These are phyloP conservation scores for Comarum palustre DNA, from an alignment of 306 rosid genomes.

Conservation along the genomic window DNA sequence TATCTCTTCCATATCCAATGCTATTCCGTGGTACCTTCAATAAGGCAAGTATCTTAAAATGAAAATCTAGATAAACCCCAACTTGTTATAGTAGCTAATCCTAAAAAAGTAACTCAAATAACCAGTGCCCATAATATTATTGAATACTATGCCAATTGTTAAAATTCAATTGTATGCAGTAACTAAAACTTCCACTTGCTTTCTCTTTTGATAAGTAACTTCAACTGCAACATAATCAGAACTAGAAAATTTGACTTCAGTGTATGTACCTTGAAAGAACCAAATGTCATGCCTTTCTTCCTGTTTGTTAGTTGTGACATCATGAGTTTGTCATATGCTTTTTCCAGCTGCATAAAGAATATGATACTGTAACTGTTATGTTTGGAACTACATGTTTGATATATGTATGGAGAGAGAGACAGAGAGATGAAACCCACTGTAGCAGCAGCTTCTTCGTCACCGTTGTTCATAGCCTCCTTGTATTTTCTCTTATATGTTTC, in stretches of 20 bases:
- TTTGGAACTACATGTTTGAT: not conserved
- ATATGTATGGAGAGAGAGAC: not conserved
- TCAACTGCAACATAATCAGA: not conserved
- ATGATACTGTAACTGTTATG: not conserved
- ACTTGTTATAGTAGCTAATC: not conserved
- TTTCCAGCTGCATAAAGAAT: slow-evolving; percentile 59
- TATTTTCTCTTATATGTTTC: slow-evolving; percentile 53
- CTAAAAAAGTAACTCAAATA: not conserved
- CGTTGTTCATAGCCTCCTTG: slow-evolving; percentile 72
- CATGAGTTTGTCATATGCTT: slow-evolving; percentile 91
- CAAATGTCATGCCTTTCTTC: slow-evolving; percentile 90
- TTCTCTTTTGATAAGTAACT: not conserved
- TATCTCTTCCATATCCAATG: not conserved
- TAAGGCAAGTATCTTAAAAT: not conserved
- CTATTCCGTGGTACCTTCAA: not conserved
- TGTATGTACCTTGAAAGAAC: slow-evolving; percentile 66
- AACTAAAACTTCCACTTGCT: not conserved
- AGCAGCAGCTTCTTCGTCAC: slow-evolving; percentile 77
- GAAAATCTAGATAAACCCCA: not conserved
- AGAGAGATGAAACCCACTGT: slow-evolving; percentile 46
- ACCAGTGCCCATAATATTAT: not conserved
- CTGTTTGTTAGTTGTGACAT: slow-evolving; percentile 87
- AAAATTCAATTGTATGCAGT: not conserved
- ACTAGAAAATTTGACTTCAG: slow-evolving; percentile 1
- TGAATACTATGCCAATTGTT: not conserved